A percentile compares a stretch with the other conserved stretches of the same genome.
phyloP scores from a whole-genome alignment of 1,139 yeast species.

The Blastobotrys raffinosifermentans region DNA sequence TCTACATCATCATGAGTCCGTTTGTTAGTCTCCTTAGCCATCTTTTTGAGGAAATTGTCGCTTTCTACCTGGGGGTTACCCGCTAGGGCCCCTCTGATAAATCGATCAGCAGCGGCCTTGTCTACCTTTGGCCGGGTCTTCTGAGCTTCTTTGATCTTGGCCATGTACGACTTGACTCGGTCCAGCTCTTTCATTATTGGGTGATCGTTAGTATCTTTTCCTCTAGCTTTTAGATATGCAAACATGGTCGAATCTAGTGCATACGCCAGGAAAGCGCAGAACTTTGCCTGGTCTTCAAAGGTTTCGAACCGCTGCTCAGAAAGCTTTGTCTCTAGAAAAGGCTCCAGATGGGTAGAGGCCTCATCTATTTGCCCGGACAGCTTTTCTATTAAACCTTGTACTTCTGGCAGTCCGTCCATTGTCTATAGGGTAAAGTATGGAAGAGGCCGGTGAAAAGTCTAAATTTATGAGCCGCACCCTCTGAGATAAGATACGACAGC shows the following conservation, averaged over 20 bases:
- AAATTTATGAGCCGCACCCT: too few relatives aligned
- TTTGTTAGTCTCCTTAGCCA: conserved; percentile 9
- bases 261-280: conserved; percentile 35
- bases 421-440: background rate
- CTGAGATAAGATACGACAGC: too few relatives aligned
- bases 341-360: conserved; percentile 25
- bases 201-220: conserved; percentile 52
- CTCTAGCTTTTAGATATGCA: conserved; percentile 57
- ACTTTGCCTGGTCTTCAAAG: conserved; percentile 31
- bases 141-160: conserved; percentile 47
- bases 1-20: background rate
- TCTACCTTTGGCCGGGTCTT: conserved; percentile 19
- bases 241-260: conserved; percentile 41
- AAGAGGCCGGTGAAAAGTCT: too few relatives aligned
- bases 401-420: conserved; percentile 25
- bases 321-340: conserved; percentile 22
- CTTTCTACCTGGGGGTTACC: conserved; percentile 16
- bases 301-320: conserved; percentile 24
- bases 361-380: conserved; percentile 27
- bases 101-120: conserved; percentile 39
- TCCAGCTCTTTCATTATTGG: conserved; percentile 65
- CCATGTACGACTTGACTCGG: conserved; percentile 66
- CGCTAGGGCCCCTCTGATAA: conserved; percentile 43
- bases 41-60: conserved; percentile 10
- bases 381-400: conserved; percentile 21